A percentile compares a stretch with the other conserved stretches of the same genome.
Conservation (phyloP, 768 basidiomycete species). For the Phylloporus sp. region DNA sequence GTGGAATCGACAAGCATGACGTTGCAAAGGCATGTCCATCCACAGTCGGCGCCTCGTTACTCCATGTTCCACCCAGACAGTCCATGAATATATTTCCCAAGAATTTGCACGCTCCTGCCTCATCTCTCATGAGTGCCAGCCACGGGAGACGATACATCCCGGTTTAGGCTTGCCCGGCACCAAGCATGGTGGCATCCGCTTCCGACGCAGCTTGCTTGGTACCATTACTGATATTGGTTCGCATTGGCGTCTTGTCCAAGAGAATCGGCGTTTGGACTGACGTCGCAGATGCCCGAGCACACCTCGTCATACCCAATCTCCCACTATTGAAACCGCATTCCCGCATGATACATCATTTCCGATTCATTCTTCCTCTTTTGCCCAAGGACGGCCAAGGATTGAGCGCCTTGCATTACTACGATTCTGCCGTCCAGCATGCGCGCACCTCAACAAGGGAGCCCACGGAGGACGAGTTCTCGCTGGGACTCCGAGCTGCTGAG, state of each 20-base stretch:
- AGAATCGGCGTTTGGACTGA: slow-evolving; percentile 4
- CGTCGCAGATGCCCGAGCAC: slow-evolving; percentile 59
- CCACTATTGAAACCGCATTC: slow-evolving; percentile 67
- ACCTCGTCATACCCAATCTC: slow-evolving; percentile 67
- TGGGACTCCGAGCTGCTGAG: slow-evolving; percentile 57
- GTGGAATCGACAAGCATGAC: slow-evolving; percentile 49
- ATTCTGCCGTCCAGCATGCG: slow-evolving; percentile 70
- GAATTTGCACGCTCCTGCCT: slow-evolving; percentile 76
- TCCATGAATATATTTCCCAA: slow-evolving; percentile 64
- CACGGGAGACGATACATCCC: slow-evolving; percentile 59
- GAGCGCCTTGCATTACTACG: slow-evolving; percentile 70
- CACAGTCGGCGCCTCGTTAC: neutral
- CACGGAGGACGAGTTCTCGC: slow-evolving; percentile 62
- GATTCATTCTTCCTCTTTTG: slow-evolving; percentile 66
- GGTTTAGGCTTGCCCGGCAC: slow-evolving; percentile 78
- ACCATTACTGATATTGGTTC: slow-evolving; percentile 68
- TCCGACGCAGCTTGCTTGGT: slow-evolving; percentile 65
- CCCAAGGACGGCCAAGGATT: slow-evolving; percentile 58
- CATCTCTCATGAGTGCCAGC: slow-evolving; percentile 66
- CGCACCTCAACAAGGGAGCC: slow-evolving; percentile 58
- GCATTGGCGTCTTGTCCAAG: slow-evolving; percentile 16
- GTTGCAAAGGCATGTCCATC: slow-evolving; percentile 51
- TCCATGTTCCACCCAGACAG: slow-evolving; percentile 39
- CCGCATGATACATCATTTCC: slow-evolving; percentile 78
- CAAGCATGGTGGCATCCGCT: slow-evolving; percentile 55